Conservation (phyloP, 192 early-diverging fungal genomes). For the Dispira simplex region DNA sequence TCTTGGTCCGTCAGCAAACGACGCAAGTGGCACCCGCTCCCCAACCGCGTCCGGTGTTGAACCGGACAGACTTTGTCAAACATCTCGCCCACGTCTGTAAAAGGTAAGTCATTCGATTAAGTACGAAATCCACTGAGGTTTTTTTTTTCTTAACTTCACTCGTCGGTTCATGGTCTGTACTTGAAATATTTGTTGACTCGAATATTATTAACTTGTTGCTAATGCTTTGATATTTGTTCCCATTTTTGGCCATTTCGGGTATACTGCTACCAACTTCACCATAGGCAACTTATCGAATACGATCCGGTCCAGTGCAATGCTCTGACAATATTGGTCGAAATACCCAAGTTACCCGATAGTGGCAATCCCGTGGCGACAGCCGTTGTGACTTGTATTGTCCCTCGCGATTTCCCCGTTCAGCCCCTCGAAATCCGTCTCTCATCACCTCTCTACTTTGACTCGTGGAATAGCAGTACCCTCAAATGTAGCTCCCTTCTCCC, state of each 20-base stretch:
- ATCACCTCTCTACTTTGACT: constrained; percentile 3
- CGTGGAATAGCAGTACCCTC: neutral
- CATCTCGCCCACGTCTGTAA: neutral
- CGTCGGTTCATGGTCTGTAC: neutral
- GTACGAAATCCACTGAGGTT: neutral
- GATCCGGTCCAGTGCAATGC: neutral
- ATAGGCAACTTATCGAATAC: neutral
- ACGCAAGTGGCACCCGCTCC: neutral
- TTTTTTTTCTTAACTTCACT: neutral
- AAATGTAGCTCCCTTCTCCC: too few relatives aligned
- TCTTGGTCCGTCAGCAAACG: neutral
- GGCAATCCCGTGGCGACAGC: neutral
- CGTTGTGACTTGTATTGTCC: neutral
- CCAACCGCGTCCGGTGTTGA: neutral
- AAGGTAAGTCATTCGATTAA: neutral
- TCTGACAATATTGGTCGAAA: neutral
- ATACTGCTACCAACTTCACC: neutral
- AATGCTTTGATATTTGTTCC: neutral
- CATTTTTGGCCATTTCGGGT: neutral
- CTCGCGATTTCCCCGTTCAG: neutral
- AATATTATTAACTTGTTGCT: neutral
- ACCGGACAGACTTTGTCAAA: neutral
- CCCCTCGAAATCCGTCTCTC: neutral
- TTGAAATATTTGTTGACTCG: neutral
- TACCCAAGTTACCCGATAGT: neutral